Base-by-base conservation (phyloP, 2,329 filamentous ascomycete genomes). In the Escovopsis weberi region DNA sequence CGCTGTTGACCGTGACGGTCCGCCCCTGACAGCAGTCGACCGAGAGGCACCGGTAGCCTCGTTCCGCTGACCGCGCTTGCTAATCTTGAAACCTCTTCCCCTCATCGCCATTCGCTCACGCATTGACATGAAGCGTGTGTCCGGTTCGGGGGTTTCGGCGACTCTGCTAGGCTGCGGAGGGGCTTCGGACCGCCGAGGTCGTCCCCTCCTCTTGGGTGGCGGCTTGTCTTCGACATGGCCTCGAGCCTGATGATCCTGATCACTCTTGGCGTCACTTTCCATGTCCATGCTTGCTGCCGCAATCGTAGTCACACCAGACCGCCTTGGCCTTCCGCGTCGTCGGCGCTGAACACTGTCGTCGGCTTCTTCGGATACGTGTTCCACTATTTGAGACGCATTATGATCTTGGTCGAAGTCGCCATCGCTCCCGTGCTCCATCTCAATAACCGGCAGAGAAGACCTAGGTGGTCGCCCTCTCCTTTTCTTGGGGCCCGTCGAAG, bases 81-180 rank as follows among this genome's bases (percentile, higher is more conserved):
- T 59, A 37, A 76, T 75, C 55, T 66, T 73, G 48, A 77, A 66
- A 41, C 64, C 68, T 54, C 66, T 75, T 10, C 72, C 73, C 41
- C 59, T 64, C 2, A 73, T 58, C 32, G 66, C 70, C 64, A 75
- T 69, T n/a, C 71, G 65, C 50, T 77, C 73, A 33, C 67, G 65
- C 67, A 78, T 68, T 6, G 74, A 76, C 60, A 77, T 61, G 39
- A 70, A 65, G 10, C 60, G 55, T 10, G 52, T 53, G 38, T 53
- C 49, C 28, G 44, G 47, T 12, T 53, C 43, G 11, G 44, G 36
- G 11, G 41, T 36, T 11, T 34, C 44, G 23, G 43, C 41, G 18
- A 43, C 35, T 8, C 44, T 26, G 30, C 42, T 37, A 11, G 39
- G 38, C 19, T 42, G 37, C 19, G 43, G 32, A 43, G 41, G 34